Base-by-base conservation (phyloP, 208 protist genomes). In the Zelonia costaricensis region DNA sequence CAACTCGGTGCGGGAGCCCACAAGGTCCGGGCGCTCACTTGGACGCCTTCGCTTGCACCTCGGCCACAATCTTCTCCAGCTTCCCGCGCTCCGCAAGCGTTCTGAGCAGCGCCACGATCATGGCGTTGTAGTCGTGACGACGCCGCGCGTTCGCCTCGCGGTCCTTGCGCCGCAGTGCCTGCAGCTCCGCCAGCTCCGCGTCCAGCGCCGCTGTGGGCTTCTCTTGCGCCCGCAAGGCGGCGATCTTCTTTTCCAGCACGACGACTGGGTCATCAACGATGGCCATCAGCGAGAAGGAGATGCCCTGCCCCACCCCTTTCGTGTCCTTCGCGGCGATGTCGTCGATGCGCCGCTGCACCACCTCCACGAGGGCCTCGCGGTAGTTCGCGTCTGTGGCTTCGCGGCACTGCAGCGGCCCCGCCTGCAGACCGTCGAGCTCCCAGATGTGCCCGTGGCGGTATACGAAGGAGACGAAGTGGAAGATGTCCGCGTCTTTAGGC, bases 361-460 rank as follows among this genome's bases (percentile, higher is more conserved):
- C 74, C 38, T 86, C 76, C 28, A 90, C 68, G 3, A 94, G 64
- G 22, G 69, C 76, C 42, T 80, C 71, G 53, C 79, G 81, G 68
- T 88, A 88, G 60, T 87, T 84, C 5, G 55, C 69, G 45, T 87
- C 80, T 0, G 53, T 89, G 13, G 88, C 79, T n/a, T 91, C 86
- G 20, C 61, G 60, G 18, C 82, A 92, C 25, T 84, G 60, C 38
- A 98, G 90, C 8, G 98, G 97, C 0, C 87, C 94, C 30, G 63
- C 47, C 77, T 99, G 90, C 3, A 99, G 72, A n/a, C 98, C 98
- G 62, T 99, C 98, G 16, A 99, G 78, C 79, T 99, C 97, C 86
- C 98, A 99, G 9, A 99, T 84, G 46, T 80, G 67, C 27, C 93
- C 94, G 36, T 97, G 80, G 25, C 86, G 79, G 56, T 92, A 97